Base-by-base conservation (phyloP, 2,329 filamentous ascomycete genomes). In the Paracorniculantispora psalliotae region DNA sequence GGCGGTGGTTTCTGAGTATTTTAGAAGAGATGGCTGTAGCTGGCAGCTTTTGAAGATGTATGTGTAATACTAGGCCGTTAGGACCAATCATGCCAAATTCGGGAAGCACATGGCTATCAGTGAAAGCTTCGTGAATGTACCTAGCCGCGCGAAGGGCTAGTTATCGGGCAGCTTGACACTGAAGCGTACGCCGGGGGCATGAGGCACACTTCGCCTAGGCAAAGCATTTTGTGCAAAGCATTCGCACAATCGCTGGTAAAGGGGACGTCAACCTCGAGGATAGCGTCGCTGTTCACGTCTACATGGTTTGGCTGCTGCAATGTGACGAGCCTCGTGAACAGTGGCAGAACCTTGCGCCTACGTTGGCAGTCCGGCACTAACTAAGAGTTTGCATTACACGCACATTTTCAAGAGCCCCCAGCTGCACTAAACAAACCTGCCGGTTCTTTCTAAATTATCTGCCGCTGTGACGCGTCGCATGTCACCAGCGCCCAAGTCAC, bases 91-190 rank as follows among this genome's bases (percentile, higher is more conserved):
- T 84, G 0, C 87, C 87, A 0, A 89, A 77, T 59, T 89, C 86
- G 0, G 87, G 87, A 0, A 90, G 80, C 48, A 82, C 75, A 64
- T 85, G 89, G 68, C 85, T 82, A 0, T 80, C 78, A 43, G 86
- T 83, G 69, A 84, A 89, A 17, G 89, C 73, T 68, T 90, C 87
- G 35, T 86, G 80, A 52, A 88, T 82, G 67, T 88, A n/a, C n/a
- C n/a, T n/a, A 89, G 9, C 87, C 87, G 52, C 85, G 78, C 0
- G 81, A 81, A 0, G 82, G 81, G 66, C 84, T 85, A n/a, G n/a
- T n/a, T n/a, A 30, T 84, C 76, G 4, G 65, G 65, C 0, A 72
- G 64, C 0, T 62, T 56, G 21, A 72, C 67, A 21, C 60, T 66
- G 60, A 71, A 72, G 21, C 85, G 78, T 48, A 88, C 77, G n/a